These are phyloP conservation scores for Parmelia sp. DNA, from an alignment of 495 filamentous ascomycete genomes.

Conservation along the genomic window DNA sequence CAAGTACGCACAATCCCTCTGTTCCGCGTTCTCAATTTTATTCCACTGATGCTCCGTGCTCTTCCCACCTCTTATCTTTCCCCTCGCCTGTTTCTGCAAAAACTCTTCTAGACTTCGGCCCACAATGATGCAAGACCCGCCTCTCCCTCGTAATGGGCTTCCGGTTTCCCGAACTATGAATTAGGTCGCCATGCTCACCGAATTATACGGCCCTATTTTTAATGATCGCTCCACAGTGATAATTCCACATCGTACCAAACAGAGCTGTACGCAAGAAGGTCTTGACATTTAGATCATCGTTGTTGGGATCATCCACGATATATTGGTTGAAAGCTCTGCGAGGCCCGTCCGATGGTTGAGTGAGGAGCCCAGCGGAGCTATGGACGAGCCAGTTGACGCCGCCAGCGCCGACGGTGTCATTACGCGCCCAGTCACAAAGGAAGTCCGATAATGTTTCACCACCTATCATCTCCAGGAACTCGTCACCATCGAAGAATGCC, in stretches of 20 bases:
- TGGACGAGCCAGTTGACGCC: slow-evolving; percentile 12
- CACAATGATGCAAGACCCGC: neutral
- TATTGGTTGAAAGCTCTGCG: slow-evolving; percentile 9
- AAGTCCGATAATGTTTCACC: slow-evolving; percentile 1
- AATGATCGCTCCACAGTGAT: neutral
- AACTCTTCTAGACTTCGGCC: slow-evolving; percentile 9
- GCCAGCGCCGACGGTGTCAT: neutral
- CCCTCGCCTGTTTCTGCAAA: slow-evolving; percentile 7
- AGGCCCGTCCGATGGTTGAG: neutral
- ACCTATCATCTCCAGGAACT: slow-evolving; percentile 13
- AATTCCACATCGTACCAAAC: neutral
- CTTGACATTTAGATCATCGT: neutral
- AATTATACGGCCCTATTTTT: neutral
- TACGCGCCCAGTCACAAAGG: slow-evolving; percentile 6
- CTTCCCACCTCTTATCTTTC: slow-evolving; percentile 8
- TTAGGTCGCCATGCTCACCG: neutral
- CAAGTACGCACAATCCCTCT: neutral
- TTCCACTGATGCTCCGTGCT: neutral
- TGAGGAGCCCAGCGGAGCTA: slow-evolving; percentile 14
- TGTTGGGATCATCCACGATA: neutral
- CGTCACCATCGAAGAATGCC: slow-evolving; percentile 13
- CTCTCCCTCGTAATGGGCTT: neutral
- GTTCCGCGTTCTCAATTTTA: slow-evolving; percentile 1
- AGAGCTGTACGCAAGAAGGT: neutral
- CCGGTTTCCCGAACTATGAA: neutral